Evolutionary conservation across 2,329 filamentous ascomycete genomes (phyloP).

Genomic region (Clonostachys sp.): DNA sequence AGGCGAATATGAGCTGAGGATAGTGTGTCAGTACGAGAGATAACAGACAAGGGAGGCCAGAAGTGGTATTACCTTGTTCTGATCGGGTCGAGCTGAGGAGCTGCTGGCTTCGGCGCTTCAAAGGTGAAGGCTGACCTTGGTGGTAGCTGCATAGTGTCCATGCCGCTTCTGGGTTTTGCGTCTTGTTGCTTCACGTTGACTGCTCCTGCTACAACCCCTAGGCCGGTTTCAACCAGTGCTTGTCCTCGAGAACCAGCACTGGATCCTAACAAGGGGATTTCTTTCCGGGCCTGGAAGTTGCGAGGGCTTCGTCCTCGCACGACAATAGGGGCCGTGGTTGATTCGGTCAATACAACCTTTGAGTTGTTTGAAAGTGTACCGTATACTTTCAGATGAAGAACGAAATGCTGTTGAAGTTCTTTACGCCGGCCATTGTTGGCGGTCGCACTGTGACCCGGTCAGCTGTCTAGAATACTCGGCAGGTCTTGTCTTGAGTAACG

Average conservation of each 20-base stretch:
- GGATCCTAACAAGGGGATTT: slow-evolving; percentile 77
- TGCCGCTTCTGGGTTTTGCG: slow-evolving; percentile 38
- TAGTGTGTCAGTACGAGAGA: slow-evolving; percentile 14
- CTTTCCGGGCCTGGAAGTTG: slow-evolving; percentile 92
- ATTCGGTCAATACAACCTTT: slow-evolving; percentile 77
- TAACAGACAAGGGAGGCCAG: neutral
- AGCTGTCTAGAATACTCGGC: slow-evolving; percentile 4
- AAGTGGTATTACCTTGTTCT: neutral
- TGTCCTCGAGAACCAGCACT: slow-evolving; percentile 77
- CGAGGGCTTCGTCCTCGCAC: slow-evolving; percentile 88
- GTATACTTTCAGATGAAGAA: slow-evolving; percentile 80
- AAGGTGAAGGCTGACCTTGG: slow-evolving; percentile 53
- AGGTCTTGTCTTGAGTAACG: slow-evolving; percentile 17
- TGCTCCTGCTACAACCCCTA: slow-evolving; percentile 56
- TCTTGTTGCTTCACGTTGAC: slow-evolving; percentile 51
- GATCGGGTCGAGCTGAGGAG: slow-evolving; percentile 2
- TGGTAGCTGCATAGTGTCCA: slow-evolving; percentile 32
- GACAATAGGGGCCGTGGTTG: slow-evolving; percentile 85
- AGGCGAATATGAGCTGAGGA: slow-evolving; percentile 50
- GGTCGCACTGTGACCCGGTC: slow-evolving; percentile 59
- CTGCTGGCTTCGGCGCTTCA: slow-evolving; percentile 29
- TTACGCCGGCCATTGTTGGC: slow-evolving; percentile 94
- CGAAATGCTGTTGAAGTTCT: slow-evolving; percentile 94
- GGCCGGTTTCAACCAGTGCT: slow-evolving; percentile 58
- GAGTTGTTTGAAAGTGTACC: slow-evolving; percentile 79